Evolutionary conservation across 2,329 filamentous ascomycete species (phyloP), one percentile per base, ranked within the genome.

Genomic region (Leptographium wingfieldii): DNA sequence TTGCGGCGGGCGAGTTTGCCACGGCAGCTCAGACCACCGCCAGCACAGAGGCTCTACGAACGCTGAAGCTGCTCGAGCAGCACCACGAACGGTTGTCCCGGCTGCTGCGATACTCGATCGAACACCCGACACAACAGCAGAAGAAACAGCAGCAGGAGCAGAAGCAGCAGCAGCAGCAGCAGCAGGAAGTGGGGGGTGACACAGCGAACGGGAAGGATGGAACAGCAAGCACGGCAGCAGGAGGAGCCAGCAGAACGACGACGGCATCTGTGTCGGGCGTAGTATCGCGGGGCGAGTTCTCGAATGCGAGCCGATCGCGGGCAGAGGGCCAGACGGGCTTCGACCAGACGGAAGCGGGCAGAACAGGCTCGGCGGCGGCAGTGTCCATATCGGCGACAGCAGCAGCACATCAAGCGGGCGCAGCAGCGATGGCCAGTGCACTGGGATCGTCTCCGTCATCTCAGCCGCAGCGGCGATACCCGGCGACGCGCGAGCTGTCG

Each of bases 1-100:
- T 88, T 60, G 94, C 94, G 46, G 92, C 94, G 2, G 86, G 85
- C 64, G 90, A 96, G 70, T 97, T 96, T 71, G 86, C 90, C 62
- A 86, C 86, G 62, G 92, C 91, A 35, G 85, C 89, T n/a, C 81
- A 83, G 63, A 80, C 75, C 55, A 95, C 90, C 9, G 78, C 77
- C 49, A 82, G 78, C 69, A 70, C 79, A 63, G 80, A 96, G 78
- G 92, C 92, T 16, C 74, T 95, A 56, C 84, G 94, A 58, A 94
- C 92, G 11, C 77, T 99, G 62, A 83, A 82, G 65, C 81, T 97
- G 3, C 84, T 99, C 61, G 90, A 96, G 72, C 81, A 88, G 64
- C 90, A 99, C 71, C 94, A 99, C 71, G 83, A 85, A 65, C 85
- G 84, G 63, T 84, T 97, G 14, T 90, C 92, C 19, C 84, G 87